These are phyloP conservation scores for Vitis vinifera DNA, from an alignment of 164 flowering plant genomes.

Conservation along the genomic window DNA sequence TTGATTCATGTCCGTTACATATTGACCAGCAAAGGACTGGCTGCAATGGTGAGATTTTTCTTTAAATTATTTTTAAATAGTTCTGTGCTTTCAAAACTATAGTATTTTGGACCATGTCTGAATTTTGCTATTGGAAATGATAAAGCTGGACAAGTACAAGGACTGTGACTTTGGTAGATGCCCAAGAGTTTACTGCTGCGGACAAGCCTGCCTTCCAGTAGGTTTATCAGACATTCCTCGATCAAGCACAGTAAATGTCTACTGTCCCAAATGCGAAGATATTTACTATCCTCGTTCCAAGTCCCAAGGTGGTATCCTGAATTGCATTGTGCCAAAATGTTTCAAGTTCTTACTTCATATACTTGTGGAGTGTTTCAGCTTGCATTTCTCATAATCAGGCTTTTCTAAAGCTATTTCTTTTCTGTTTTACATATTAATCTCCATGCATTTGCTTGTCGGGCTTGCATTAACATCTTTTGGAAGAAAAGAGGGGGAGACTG, in stretches of 20 bases:
- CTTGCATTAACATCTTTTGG: neutral
- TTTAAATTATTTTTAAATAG: neutral
- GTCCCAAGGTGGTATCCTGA: slow-evolving; percentile 81
- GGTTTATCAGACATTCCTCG: slow-evolving; percentile 88
- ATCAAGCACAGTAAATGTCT: slow-evolving; percentile 80
- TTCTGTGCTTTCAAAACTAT: neutral
- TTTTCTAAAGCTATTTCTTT: slow-evolving; percentile 1
- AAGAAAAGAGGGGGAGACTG: neutral
- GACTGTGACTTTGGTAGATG: slow-evolving; percentile 86
- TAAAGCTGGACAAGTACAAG: slow-evolving; percentile 84
- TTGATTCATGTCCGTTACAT: slow-evolving; percentile 78
- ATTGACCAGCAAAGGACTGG: slow-evolving; percentile 78
- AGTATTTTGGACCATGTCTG: neutral
- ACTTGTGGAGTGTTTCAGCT: neutral
- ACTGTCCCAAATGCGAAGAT: slow-evolving; percentile 90
- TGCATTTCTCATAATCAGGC: neutral
- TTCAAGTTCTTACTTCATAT: neutral
- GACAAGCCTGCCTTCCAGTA: slow-evolving; percentile 90
- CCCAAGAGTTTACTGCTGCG: slow-evolving; percentile 86
- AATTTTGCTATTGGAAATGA: slow-evolving; percentile 15
- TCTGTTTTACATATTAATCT: neutral
- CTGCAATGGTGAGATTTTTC: slow-evolving; percentile 66
- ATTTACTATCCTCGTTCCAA: slow-evolving; percentile 81
- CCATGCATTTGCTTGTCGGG: neutral
- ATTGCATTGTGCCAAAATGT: neutral